A percentile compares a stretch with the other conserved stretches of the same genome.
These are phyloP conservation scores for Stemphylium lycopersici DNA, from an alignment of 2,329 filamentous ascomycete species.

Conservation along the genomic window DNA sequence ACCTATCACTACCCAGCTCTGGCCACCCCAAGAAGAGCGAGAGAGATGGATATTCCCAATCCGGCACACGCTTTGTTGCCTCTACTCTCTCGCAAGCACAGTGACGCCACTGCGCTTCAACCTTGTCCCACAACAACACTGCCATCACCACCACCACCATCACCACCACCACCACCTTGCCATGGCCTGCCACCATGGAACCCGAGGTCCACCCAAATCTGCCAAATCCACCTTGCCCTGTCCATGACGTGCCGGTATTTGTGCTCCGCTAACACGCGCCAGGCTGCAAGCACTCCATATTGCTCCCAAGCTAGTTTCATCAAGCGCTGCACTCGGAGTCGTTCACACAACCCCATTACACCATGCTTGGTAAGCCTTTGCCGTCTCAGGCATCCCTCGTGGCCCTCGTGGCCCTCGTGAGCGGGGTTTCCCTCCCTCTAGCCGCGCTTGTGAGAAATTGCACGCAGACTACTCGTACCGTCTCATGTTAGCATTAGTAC, in stretches of 20 bases:
- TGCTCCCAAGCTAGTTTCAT: neutral
- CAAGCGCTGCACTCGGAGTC: too few species aligned
- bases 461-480: too few species aligned
- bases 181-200: neutral
- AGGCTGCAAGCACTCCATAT: neutral
- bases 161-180: neutral
- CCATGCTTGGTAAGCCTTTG: too few species aligned
- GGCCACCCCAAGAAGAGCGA: neutral
- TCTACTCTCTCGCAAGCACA: constrained; percentile 3
- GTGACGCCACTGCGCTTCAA: constrained; percentile 11
- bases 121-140: neutral
- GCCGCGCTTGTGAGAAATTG: too few species aligned
- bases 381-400: too few species aligned
- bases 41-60: neutral
- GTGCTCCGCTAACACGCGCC: neutral
- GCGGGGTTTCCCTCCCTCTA: too few species aligned
- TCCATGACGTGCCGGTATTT: constrained; percentile 5
- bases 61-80: neutral
- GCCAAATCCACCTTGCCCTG: neutral
- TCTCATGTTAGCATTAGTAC: neutral
- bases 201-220: constrained; percentile 1
- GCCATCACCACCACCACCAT: neutral
- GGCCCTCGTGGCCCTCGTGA: too few species aligned
- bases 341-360: too few species aligned
- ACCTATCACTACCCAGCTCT: too few species aligned